A percentile compares a stretch with the other conserved stretches of the same genome.
phyloP scores from a whole-genome alignment of 495 filamentous ascomycete species.

The Penicillium paxilli region DNA sequence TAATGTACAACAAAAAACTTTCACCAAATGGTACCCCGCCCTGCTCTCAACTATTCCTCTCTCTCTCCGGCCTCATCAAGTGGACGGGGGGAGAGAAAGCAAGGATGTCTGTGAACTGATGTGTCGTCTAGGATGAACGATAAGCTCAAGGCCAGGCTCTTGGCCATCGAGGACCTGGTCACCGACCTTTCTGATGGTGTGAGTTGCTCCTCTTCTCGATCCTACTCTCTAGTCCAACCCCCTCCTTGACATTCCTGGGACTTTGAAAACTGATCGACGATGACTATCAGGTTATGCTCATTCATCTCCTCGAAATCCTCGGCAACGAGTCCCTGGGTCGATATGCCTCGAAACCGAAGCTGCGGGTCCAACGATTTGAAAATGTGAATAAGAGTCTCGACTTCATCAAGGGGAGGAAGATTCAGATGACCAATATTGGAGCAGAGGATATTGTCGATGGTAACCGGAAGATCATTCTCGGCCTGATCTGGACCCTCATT shows the following conservation, averaged over 20 bases:
- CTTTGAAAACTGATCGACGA: background rate
- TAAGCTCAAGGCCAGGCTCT: conserved; percentile 74
- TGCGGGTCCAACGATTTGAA: conserved; percentile 96
- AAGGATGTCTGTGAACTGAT: background rate
- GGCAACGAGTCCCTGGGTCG: conserved; percentile 90
- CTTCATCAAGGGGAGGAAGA: conserved; percentile 85
- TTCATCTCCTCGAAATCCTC: conserved; percentile 95
- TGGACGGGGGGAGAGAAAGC: background rate
- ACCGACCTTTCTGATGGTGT: conserved; percentile 91
- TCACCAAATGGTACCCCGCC: conserved; percentile 83
- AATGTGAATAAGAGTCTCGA: conserved; percentile 96
- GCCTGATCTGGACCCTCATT: conserved; percentile 97
- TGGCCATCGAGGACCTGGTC: conserved; percentile 80
- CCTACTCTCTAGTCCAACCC: conserved; percentile 3
- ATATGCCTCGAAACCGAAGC: conserved; percentile 92
- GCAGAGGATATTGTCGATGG: conserved; percentile 98
- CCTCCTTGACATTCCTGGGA: too few species aligned
- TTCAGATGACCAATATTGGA: conserved; percentile 97
- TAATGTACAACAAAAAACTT: conserved; percentile 98
- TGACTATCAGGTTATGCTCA: conserved; percentile 74
- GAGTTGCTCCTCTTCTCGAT: conserved; percentile 38
- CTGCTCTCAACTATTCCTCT: background rate
- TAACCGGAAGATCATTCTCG: conserved; percentile 95
- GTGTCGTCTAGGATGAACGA: conserved; percentile 75
- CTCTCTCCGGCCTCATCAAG: background rate